These are phyloP conservation scores for Butyriboletus loyo DNA, from an alignment of 768 basidiomycete genomes.

Conservation along the genomic window DNA sequence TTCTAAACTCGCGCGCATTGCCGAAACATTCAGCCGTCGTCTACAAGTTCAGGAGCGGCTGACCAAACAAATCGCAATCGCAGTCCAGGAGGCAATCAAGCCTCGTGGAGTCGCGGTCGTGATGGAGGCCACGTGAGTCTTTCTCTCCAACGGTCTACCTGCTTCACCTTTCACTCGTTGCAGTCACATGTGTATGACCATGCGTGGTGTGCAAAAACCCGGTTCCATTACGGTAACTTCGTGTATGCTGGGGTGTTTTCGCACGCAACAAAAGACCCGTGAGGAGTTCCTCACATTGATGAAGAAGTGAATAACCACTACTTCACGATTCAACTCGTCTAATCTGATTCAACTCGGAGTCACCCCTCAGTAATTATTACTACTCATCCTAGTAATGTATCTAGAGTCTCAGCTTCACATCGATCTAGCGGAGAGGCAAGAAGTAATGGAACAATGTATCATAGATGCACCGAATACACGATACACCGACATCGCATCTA, in stretches of 20 bases:
- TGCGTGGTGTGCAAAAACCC: constrained; percentile 99
- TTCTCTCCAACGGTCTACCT: constrained; percentile 3
- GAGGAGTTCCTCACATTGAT: constrained; percentile 94
- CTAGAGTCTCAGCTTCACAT: constrained; percentile 10
- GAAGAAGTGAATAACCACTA: constrained; percentile 36
- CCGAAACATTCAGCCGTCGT: constrained; percentile 93
- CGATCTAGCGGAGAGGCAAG: constrained; percentile 9
- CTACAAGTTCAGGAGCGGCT: constrained; percentile 97
- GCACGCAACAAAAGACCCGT: constrained; percentile 96
- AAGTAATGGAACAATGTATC: constrained; percentile 16
- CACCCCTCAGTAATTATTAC: constrained; percentile 23
- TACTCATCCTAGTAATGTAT: constrained; percentile 18
- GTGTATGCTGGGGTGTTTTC: constrained; percentile 98
- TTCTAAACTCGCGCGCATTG: constrained; percentile 94
- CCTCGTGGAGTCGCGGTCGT: constrained; percentile 98
- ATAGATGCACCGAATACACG: constrained; percentile 9
- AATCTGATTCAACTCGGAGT: constrained; percentile 34
- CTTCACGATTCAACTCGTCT: constrained; percentile 49
- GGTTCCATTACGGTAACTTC: constrained; percentile 93
- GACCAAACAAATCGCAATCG: constrained; percentile 95
- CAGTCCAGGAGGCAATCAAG: constrained; percentile 97
- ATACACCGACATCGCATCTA: constrained; percentile 10
- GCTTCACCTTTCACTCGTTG: constrained; percentile 8
- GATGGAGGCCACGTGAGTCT: constrained; percentile 92
- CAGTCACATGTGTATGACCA: constrained; percentile 98